Evolutionary conservation across 768 basidiomycete genomes (phyloP).

Genomic region (Kwoniella dejecticola): DNA sequence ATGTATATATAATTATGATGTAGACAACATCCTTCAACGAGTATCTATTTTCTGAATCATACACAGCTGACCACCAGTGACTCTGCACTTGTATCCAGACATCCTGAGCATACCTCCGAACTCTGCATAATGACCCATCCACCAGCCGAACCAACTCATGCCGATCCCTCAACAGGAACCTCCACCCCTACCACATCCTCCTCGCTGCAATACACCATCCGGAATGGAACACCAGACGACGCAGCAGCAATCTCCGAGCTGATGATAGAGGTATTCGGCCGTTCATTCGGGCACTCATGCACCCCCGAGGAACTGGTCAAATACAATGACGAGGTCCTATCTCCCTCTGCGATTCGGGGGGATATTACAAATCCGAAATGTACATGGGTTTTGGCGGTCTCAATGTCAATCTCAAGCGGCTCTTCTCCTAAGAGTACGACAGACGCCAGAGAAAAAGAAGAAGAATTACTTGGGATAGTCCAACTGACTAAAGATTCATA

Average conservation of each 20-base stretch:
- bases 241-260: conserved; percentile 8
- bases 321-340: conserved; percentile 26
- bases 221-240: neutral
- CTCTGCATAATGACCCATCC: neutral
- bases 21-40: too few species aligned
- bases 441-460: too few species aligned
- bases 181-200: neutral
- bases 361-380: conserved; percentile 20
- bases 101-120: too few species aligned
- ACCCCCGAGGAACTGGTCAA: conserved; percentile 25
- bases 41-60: too few species aligned
- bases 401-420: neutral
- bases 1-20: too few species aligned
- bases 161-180: neutral
- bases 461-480: conserved; percentile 14
- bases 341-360: conserved; percentile 10
- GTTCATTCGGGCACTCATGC: conserved; percentile 40
- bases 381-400: conserved; percentile 20
- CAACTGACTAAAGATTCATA: conserved; percentile 14
- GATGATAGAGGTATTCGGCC: conserved; percentile 30
- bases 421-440: too few species aligned
- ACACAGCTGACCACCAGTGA: too few species aligned
- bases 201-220: neutral
- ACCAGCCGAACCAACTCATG: conserved; percentile 5
- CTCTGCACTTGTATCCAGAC: too few species aligned